A percentile compares a stretch with the other conserved stretches of the same genome.
phyloP scores from a whole-genome alignment of 2,329 filamentous ascomycete species.

The Exutisphaerella laricina region DNA sequence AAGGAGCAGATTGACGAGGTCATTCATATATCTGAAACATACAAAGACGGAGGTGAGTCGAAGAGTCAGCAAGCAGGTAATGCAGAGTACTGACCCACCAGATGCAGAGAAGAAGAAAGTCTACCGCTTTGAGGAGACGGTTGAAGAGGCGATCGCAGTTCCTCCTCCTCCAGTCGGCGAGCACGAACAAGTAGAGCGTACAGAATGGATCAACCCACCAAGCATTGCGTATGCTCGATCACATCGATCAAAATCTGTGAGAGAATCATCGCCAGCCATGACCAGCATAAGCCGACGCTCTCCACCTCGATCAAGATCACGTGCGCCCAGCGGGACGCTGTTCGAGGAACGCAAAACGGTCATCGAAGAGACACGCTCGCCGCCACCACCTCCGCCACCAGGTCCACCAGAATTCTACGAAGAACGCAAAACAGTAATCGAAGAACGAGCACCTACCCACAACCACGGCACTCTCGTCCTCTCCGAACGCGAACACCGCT shows the following conservation, averaged over 20 bases:
- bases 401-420: slow-evolving; percentile 28
- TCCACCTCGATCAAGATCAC: slow-evolving; percentile 21
- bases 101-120: slow-evolving; percentile 32
- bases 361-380: slow-evolving; percentile 26
- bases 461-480: slow-evolving; percentile 20
- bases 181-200: slow-evolving; percentile 32
- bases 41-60: slow-evolving; percentile 46
- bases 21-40: slow-evolving; percentile 74
- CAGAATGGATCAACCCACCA: slow-evolving; percentile 38
- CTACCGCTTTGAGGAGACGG: slow-evolving; percentile 33
- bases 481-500: slow-evolving; percentile 23
- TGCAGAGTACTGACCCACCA: slow-evolving; percentile 16
- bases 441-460: slow-evolving; percentile 24
- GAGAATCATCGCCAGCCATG: slow-evolving; percentile 25
- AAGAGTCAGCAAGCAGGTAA: not conserved
- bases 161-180: slow-evolving; percentile 27
- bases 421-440: slow-evolving; percentile 28
- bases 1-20: slow-evolving; percentile 90
- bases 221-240: slow-evolving; percentile 25
- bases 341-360: slow-evolving; percentile 28
- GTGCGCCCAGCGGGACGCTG: slow-evolving; percentile 23
- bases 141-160: slow-evolving; percentile 17
- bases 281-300: slow-evolving; percentile 26
- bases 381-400: slow-evolving; percentile 19
- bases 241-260: slow-evolving; percentile 19